These are phyloP conservation scores for Plasmodium relictum DNA, from an alignment of 169 alveolate genomes.

Conservation along the genomic window DNA sequence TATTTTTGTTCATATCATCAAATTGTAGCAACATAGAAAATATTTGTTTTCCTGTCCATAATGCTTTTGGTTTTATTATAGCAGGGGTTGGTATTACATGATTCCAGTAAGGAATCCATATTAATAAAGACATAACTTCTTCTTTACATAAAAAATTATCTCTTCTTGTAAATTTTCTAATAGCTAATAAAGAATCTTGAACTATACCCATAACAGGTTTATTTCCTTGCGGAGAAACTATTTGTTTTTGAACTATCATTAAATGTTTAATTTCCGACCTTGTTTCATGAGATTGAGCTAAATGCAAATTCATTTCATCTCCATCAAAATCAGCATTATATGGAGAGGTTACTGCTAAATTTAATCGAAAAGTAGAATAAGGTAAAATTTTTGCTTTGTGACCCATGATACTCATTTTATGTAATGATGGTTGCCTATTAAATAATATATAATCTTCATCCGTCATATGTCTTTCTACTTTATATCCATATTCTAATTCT, in stretches of 20 bases:
- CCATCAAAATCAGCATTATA: conserved; percentile 99
- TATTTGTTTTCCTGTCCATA: conserved; percentile 99
- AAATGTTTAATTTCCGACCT: conserved; percentile 98
- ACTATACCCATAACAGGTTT: conserved; percentile 99
- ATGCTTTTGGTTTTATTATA: conserved; percentile 96
- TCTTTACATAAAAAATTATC: conserved; percentile 97
- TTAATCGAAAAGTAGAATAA: conserved; percentile 98
- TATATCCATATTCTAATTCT: conserved; percentile 95
- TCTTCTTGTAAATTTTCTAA: conserved; percentile 95
- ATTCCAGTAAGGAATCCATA: conserved; percentile 98
- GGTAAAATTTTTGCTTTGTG: conserved; percentile 98
- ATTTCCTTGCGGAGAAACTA: conserved; percentile 99
- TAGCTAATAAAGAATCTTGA: conserved; percentile 98
- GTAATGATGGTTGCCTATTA: conserved; percentile 99
- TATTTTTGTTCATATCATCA: conserved; percentile 79
- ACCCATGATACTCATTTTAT: conserved; percentile 99
- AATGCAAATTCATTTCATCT: conserved; percentile 99
- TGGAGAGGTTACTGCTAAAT: conserved; percentile 99
- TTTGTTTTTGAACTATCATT: conserved; percentile 99
- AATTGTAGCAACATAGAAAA: conserved; percentile 96
- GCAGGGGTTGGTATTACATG: conserved; percentile 99
- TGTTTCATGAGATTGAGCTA: conserved; percentile 99
- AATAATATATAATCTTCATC: conserved; percentile 99
- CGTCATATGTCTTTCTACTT: conserved; percentile 99
- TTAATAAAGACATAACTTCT: conserved; percentile 93